Percentiles rank a stretch among this genome's conserved stretches.
These are phyloP conservation scores for Berkeleyomyces basicola DNA, from an alignment of 2,329 filamentous ascomycete species.

Conservation along the genomic window DNA sequence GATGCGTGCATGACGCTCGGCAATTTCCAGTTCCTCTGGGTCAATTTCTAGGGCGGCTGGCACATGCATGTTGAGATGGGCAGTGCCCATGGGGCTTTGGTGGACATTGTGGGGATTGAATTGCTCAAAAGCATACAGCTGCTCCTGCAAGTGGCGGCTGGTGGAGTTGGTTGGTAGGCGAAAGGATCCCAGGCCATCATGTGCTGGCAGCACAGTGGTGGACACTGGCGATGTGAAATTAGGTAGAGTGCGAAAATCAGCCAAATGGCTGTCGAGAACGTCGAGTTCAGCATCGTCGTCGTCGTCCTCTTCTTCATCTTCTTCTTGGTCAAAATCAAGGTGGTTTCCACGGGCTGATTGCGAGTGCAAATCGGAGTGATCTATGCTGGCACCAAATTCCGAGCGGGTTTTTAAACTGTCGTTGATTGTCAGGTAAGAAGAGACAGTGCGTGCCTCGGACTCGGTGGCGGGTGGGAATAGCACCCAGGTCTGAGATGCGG, in stretches of 20 bases:
- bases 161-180: constrained; percentile 40
- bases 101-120: constrained; percentile 55
- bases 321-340: constrained; percentile 17
- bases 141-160: constrained; percentile 52
- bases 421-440: constrained; percentile 12
- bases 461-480: constrained; percentile 69
- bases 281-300: constrained; percentile 72
- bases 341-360: constrained; percentile 2
- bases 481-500: constrained; percentile 56
- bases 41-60: constrained; percentile 31
- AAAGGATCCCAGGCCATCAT: constrained; percentile 86
- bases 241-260: constrained; percentile 60
- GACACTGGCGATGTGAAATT: constrained; percentile 25
- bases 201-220: constrained; percentile 63
- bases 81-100: constrained; percentile 30
- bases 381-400: constrained; percentile 1
- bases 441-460: constrained; percentile 20
- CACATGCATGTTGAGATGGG: constrained; percentile 26
- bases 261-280: constrained; percentile 79
- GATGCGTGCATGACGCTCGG: constrained; percentile 67
- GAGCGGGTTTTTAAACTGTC: constrained; percentile 10
- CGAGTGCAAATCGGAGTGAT: constrained; percentile 14
- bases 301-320: constrained; percentile 19
- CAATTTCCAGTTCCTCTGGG: constrained; percentile 40
- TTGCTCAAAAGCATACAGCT: constrained; percentile 76